Percentiles rank a stretch among this genome's conserved stretches.
Evolutionary conservation across 2,329 filamentous ascomycete genomes (phyloP).

Genomic region (Botrytis fragariae): DNA sequence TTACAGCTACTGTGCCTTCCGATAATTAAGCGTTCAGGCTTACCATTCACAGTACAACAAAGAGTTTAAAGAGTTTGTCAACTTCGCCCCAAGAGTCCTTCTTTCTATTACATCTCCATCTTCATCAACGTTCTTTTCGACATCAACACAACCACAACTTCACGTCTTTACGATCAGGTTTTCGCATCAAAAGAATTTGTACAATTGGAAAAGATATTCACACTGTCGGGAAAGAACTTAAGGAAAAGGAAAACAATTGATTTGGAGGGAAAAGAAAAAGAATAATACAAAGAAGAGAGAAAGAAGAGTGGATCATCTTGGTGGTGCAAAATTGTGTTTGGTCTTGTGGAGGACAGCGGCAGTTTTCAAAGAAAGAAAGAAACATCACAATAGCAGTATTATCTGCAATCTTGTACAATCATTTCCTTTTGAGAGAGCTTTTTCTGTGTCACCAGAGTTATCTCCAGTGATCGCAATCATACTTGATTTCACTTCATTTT

Average conservation of each 20-base stretch:
- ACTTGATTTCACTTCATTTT: conserved; percentile 41
- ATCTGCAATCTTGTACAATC: conserved; percentile 40
- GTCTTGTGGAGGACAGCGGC: conserved; percentile 22
- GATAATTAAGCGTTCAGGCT: not conserved
- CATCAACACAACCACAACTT: not conserved
- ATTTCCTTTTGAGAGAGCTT: conserved; percentile 36
- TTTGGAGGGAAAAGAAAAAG: conserved; percentile 18
- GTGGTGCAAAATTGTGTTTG: conserved; percentile 17
- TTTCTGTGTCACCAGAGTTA: conserved; percentile 36
- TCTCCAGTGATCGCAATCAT: conserved; percentile 40
- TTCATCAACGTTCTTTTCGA: conserved; percentile 6
- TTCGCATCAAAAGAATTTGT: not conserved
- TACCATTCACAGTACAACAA: not conserved
- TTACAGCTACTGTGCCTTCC: not conserved
- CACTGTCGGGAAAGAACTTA: conserved; percentile 2
- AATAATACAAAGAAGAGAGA: conserved; percentile 16
- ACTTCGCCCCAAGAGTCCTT: conserved; percentile 2
- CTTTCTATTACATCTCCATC: not conserved
- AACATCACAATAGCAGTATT: conserved; percentile 34
- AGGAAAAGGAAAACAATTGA: conserved; percentile 8
- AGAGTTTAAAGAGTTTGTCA: conserved; percentile 19
- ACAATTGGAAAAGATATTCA: not conserved
- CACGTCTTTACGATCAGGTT: not conserved
- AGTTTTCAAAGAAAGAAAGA: conserved; percentile 29
- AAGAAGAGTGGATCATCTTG: conserved; percentile 16